A percentile compares a stretch with the other conserved stretches of the same genome.
These are phyloP conservation scores for Fusarium sp. DNA, from an alignment of 2,329 filamentous ascomycete genomes.

Conservation along the genomic window DNA sequence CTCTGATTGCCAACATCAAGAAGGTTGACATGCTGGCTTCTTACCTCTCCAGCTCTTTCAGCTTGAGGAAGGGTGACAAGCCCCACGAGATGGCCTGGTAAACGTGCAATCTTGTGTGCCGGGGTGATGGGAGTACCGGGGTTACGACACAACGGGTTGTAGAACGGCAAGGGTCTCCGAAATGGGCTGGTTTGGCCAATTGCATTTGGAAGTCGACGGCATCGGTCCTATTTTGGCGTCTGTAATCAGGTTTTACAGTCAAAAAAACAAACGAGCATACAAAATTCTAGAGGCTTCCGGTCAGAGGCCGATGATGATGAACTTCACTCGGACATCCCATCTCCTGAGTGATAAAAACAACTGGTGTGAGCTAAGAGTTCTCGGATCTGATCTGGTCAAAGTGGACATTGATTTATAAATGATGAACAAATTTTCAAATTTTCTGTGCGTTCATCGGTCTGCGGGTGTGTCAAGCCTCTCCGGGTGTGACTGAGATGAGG, in stretches of 20 bases:
- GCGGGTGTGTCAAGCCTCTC: neutral
- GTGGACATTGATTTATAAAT: conserved; percentile 29
- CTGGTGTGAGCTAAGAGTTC: conserved; percentile 18
- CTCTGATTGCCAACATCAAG: conserved; percentile 94
- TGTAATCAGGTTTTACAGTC: conserved; percentile 72
- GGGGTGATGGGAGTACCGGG: conserved; percentile 43
- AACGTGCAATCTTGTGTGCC: conserved; percentile 51
- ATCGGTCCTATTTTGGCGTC: conserved; percentile 73
- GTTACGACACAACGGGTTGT: conserved; percentile 53
- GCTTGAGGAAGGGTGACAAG: conserved; percentile 98
- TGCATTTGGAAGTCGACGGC: conserved; percentile 73
- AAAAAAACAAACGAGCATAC: conserved; percentile 59
- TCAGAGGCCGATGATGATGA: conserved; percentile 47
- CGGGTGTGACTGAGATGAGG: neutral
- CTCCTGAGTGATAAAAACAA: conserved; percentile 30
- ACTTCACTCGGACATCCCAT: conserved; percentile 38
- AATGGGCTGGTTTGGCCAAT: conserved; percentile 68
- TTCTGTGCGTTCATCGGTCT: conserved; percentile 11
- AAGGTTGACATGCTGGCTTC: conserved; percentile 93
- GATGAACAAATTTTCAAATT: conserved; percentile 20
- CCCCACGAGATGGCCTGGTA: conserved; percentile 99
- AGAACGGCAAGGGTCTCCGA: conserved; percentile 57
- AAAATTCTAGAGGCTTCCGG: conserved; percentile 49
- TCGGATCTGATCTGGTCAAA: conserved; percentile 21
- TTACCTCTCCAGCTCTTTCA: conserved; percentile 97